Evolutionary conservation across 768 basidiomycete species (phyloP).

Genomic region (Goffeauzyma gilvescens): DNA sequence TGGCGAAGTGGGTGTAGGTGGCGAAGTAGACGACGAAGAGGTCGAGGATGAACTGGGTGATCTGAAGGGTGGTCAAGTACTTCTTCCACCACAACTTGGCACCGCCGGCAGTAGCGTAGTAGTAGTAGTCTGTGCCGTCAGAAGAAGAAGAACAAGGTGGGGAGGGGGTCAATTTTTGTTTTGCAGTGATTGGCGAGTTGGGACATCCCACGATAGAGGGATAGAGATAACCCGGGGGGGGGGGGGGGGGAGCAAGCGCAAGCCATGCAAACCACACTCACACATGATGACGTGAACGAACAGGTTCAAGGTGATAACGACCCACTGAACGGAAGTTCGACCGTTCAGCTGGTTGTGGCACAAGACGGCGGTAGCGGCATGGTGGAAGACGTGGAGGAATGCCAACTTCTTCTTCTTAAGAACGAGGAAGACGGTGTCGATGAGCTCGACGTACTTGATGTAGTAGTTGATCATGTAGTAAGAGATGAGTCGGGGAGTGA

Average conservation of each 20-base stretch:
- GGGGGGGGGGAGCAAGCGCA: no score
- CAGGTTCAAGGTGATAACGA: conserved; percentile 77
- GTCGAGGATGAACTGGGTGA: conserved; percentile 86
- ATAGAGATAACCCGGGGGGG: no score
- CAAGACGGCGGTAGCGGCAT: conserved; percentile 87
- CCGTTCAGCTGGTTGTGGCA: conserved; percentile 91
- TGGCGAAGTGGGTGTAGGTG: conserved; percentile 69
- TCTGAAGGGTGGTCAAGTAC: conserved; percentile 91
- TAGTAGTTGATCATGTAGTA: conserved; percentile 99
- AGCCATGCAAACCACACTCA: no score
- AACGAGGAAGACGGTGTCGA: conserved; percentile 92
- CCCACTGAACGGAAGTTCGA: conserved; percentile 89
- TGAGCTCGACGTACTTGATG: conserved; percentile 89
- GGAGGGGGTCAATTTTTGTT: no score
- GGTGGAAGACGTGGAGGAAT: conserved; percentile 97
- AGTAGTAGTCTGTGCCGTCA: conserved; percentile 67
- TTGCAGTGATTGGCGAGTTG: no score
- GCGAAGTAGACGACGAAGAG: conserved; percentile 81
- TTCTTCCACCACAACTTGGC: conserved; percentile 99
- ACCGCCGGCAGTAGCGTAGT: conserved; percentile 93
- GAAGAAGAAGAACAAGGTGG: not conserved
- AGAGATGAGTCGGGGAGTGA: conserved; percentile 77
- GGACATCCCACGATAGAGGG: not conserved
- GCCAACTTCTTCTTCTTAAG: conserved; percentile 96
- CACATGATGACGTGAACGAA: conserved; percentile 95